Percentiles rank a stretch among this genome's conserved stretches.
Conservation (phyloP, 139 green algal species). For the Diplosphaera chodatii region DNA sequence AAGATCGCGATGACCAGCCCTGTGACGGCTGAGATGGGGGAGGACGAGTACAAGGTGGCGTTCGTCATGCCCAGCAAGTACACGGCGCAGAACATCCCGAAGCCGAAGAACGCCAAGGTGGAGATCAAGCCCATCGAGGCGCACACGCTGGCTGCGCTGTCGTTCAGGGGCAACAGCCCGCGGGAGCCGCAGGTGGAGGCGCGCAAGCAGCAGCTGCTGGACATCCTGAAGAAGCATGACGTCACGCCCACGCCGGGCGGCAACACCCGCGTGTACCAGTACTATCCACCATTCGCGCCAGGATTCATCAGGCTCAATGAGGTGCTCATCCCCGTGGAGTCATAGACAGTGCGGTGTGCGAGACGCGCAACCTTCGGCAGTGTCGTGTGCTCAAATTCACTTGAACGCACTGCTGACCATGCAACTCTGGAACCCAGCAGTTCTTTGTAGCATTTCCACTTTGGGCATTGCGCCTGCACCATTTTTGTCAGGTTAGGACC, state of each 20-base stretch:
- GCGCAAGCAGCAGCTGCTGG: constrained; percentile 1
- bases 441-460: no score
- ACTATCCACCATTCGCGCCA: neutral
- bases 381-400: no score
- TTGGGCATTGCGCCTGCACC: no score
- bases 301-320: neutral
- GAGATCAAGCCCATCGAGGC: constrained; percentile 33
- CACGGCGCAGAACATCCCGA: constrained; percentile 42
- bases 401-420: no score
- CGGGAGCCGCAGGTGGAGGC: constrained; percentile 1
- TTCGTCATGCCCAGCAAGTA: constrained; percentile 68
- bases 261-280: neutral
- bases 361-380: no score
- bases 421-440: no score
- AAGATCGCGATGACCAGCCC: constrained; percentile 60
- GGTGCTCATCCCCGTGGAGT: no score
- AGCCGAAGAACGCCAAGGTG: constrained; percentile 43
- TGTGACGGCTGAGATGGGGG: constrained; percentile 35
- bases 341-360: no score
- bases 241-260: neutral
- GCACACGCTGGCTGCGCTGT: constrained; percentile 39
- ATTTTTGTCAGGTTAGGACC: no score
- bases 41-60: constrained; percentile 26
- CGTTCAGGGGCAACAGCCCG: constrained; percentile 25
- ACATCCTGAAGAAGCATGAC: neutral